Base-by-base conservation (phyloP, 2,329 filamentous ascomycete species). In the Xylaria sp. region DNA sequence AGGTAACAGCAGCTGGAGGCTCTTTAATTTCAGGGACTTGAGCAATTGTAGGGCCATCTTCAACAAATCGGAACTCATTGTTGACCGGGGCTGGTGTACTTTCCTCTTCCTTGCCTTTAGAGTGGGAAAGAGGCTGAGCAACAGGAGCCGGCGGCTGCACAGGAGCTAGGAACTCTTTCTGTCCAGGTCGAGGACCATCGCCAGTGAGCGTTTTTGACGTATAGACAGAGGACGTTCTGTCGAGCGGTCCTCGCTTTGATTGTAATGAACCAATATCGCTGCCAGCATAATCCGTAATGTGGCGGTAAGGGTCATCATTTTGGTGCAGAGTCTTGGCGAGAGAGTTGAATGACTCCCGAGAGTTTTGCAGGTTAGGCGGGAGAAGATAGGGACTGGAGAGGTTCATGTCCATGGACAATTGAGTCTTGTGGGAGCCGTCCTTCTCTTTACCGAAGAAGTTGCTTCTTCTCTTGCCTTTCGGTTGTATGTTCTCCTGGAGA, bases 341-440 rank as follows among this genome's bases (percentile, higher is more conserved):
- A 2, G 92, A 95, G 73, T 92, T 87, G 63, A 97, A 80, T 4
- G 93, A 97, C 66, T 96, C 92, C 50, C 85, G 84, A 0, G 93
- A 97, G 69, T 84, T 81, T 48, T 94, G 86, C 18, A 93, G 71
- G 57, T 85, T 86, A 1, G 90, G 90, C 3, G 94, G 92, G n/a
- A 97, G 81, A n/a, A 99, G 83, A 72, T 97, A 99, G 1, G 94
- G 94, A 68, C 87, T 94, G 39, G 84, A 85, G 52, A 92, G 80
- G 70, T 89, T 85, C 82, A 92, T 84, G 67, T 86, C 83, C 82
- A 93, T 84, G 39, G 86, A 89, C 54, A 88, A 74, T 67, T 88
- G 85, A 44, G 79, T 77, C 52, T 77, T 71, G 59, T 74, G 73
- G 58, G 66, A 75, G 54, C 74, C 73, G 19, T 76, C 73, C 72